Conservation (phyloP, 306 rosid species). For the Dalbergia cultrata region DNA sequence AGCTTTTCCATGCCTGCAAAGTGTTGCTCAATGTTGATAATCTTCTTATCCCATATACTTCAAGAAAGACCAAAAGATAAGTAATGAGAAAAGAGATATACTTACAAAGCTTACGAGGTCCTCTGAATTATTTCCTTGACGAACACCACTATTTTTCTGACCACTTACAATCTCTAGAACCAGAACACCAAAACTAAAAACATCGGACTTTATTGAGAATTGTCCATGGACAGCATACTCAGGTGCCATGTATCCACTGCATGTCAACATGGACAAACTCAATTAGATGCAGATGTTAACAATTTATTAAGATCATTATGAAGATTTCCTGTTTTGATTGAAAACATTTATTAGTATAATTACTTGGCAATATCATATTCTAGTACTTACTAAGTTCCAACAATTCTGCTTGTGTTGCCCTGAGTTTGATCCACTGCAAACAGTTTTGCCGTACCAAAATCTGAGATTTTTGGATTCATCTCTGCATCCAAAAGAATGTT, state of each 20-base stretch:
- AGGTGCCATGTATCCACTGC: conserved; percentile 74
- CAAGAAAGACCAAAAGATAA: no score
- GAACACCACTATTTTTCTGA: conserved; percentile 38
- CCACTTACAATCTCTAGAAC: conserved; percentile 60
- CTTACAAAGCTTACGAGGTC: conserved; percentile 60
- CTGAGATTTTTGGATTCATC: conserved; percentile 55
- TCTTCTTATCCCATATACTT: not conserved
- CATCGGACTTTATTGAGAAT: conserved; percentile 57
- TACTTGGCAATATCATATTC: not conserved
- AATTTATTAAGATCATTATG: not conserved
- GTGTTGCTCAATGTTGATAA: not conserved
- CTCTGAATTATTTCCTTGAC: conserved; percentile 27
- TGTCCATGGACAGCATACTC: conserved; percentile 57
- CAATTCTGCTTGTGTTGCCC: conserved; percentile 46
- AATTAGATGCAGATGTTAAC: not conserved
- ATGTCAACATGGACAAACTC: not conserved
- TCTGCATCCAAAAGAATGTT: conserved; percentile 49
- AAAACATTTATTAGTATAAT: not conserved
- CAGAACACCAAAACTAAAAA: conserved; percentile 63
- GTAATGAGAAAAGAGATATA: not conserved
- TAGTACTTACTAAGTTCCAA: conserved; percentile 57
- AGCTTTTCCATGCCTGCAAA: conserved; percentile 62
- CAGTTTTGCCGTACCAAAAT: conserved; percentile 59
- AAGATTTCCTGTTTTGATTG: not conserved
- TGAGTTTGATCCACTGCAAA: conserved; percentile 47